Conservation (phyloP, 768 basidiomycete species). For the Trametes villosa region DNA sequence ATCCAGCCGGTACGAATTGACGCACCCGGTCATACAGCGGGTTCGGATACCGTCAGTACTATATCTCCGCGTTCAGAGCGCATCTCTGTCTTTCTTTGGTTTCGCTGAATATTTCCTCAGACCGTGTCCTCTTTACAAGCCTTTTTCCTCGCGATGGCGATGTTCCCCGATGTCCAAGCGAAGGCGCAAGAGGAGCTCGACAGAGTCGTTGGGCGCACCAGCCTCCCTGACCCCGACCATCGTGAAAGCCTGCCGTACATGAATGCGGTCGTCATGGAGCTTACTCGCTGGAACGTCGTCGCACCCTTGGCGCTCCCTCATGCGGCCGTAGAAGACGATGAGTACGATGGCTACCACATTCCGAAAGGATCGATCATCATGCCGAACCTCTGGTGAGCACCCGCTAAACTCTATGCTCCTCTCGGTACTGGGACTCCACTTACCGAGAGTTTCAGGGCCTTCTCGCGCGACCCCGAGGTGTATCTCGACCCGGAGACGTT, state of each 20-base stretch:
- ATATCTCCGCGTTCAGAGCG: no score
- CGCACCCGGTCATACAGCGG: background rate
- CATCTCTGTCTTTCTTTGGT: no score
- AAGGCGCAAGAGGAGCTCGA: constrained; percentile 14
- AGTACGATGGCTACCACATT: constrained; percentile 28
- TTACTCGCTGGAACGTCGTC: constrained; percentile 1
- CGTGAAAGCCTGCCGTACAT: constrained; percentile 1
- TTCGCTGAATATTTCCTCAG: no score
- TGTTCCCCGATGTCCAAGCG: constrained; percentile 11
- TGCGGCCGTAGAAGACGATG: constrained; percentile 23
- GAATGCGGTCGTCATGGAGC: constrained; percentile 2
- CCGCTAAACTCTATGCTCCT: background rate
- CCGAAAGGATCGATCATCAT: constrained; percentile 27
- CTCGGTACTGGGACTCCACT: background rate
- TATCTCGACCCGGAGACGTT: constrained; percentile 52
- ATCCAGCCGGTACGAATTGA: no score
- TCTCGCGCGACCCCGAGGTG: constrained; percentile 26
- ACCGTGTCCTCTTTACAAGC: background rate
- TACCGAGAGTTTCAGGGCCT: constrained; percentile 3
- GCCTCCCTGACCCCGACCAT: constrained; percentile 8
- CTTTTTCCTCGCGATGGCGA: constrained; percentile 16
- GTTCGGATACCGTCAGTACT: background rate
- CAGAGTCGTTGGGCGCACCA: background rate
- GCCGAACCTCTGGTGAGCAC: constrained; percentile 19
- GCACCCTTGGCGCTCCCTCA: constrained; percentile 3